Conservation (phyloP, 2,329 filamentous ascomycete species). For the Claviceps arundinis region DNA sequence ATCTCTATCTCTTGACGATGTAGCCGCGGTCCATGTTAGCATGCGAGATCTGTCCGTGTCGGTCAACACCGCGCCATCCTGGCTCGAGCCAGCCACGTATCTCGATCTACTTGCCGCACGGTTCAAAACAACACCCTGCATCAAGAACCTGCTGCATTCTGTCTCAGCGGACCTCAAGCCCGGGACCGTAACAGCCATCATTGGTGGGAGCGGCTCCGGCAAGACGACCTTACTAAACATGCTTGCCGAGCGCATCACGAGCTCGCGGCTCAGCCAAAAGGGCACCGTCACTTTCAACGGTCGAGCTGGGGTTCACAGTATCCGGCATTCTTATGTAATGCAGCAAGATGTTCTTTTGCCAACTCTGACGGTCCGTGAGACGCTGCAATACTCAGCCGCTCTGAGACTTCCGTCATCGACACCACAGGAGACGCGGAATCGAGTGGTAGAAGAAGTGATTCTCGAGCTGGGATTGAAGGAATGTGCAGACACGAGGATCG, state of each 20-base stretch:
- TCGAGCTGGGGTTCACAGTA: constrained; percentile 33
- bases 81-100: constrained; percentile 35
- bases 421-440: constrained; percentile 41
- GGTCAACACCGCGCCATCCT: constrained; percentile 44
- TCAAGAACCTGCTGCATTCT: constrained; percentile 45
- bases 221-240: constrained; percentile 62
- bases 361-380: constrained; percentile 63
- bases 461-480: constrained; percentile 64
- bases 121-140: constrained; percentile 22
- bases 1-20: constrained; percentile 33
- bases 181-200: constrained; percentile 60
- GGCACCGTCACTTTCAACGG: constrained; percentile 52
- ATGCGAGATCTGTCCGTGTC: constrained; percentile 41
- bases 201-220: constrained; percentile 60
- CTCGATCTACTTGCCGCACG: constrained; percentile 24
- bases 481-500: constrained; percentile 62
- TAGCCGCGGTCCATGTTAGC: constrained; percentile 40
- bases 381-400: constrained; percentile 58
- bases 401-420: constrained; percentile 53
- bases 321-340: constrained; percentile 58
- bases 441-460: constrained; percentile 64
- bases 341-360: constrained; percentile 64
- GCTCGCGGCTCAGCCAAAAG: constrained; percentile 33
- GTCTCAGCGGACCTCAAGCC: constrained; percentile 50
- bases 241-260: constrained; percentile 55